Percentiles rank a stretch among this genome's conserved stretches.
Conservation (phyloP, 2,329 filamentous ascomycete species). For the Diaporthe citriasiana region DNA sequence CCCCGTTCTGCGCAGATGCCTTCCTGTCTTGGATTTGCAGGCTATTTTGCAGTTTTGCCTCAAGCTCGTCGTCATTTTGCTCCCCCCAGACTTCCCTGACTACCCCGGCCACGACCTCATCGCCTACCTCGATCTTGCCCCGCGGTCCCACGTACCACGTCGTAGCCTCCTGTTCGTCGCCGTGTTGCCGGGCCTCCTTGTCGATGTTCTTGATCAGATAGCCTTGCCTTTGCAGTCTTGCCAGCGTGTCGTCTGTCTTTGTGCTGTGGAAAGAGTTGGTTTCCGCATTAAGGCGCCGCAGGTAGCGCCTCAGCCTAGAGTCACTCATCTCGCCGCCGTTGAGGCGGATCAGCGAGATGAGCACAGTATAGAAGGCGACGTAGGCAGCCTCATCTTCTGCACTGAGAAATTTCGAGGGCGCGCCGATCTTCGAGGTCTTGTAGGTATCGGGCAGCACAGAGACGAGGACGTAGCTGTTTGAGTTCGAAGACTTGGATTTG, state of each 20-base stretch:
- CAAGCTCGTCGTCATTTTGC: slow-evolving; percentile 62
- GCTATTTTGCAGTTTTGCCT: slow-evolving; percentile 72
- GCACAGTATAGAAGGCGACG: slow-evolving; percentile 82
- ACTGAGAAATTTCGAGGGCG: slow-evolving; percentile 76
- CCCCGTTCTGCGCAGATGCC: slow-evolving; percentile 38
- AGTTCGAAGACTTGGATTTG: slow-evolving; percentile 63
- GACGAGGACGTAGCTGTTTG: slow-evolving; percentile 82
- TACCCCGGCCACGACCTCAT: slow-evolving; percentile 80
- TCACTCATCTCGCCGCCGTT: slow-evolving; percentile 82
- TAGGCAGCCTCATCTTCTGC: slow-evolving; percentile 82
- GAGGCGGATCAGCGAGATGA: slow-evolving; percentile 83
- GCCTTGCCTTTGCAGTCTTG: slow-evolving; percentile 82
- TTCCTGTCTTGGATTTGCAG: slow-evolving; percentile 64
- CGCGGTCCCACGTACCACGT: slow-evolving; percentile 89
- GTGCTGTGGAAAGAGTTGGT: slow-evolving; percentile 78
- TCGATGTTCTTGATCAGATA: slow-evolving; percentile 86
- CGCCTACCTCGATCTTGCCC: slow-evolving; percentile 86
- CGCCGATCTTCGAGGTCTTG: slow-evolving; percentile 75
- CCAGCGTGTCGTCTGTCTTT: slow-evolving; percentile 81
- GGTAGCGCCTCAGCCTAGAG: slow-evolving; percentile 81
- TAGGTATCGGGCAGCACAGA: slow-evolving; percentile 79
- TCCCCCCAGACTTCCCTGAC: slow-evolving; percentile 73
- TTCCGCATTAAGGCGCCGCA: slow-evolving; percentile 81
- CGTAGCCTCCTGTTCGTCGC: slow-evolving; percentile 78
- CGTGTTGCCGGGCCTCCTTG: slow-evolving; percentile 61